A percentile compares a stretch with the other conserved stretches of the same genome.
These are phyloP conservation scores for Prunus padus DNA, from an alignment of 306 rosid genomes.

Conservation along the genomic window DNA sequence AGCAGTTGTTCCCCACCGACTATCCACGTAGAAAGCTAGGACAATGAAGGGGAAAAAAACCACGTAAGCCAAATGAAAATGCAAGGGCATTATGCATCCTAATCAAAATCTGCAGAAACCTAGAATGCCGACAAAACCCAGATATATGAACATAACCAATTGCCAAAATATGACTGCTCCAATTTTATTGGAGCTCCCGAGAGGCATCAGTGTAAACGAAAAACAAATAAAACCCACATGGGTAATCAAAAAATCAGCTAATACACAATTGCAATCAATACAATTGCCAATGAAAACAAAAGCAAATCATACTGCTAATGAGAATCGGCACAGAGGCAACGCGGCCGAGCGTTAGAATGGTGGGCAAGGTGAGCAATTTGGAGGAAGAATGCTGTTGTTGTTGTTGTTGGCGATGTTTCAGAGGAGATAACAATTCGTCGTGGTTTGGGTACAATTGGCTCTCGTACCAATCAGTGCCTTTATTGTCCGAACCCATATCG, in stretches of 20 bases:
- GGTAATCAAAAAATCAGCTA: neutral
- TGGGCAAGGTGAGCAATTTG: constrained; percentile 84
- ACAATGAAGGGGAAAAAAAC: neutral
- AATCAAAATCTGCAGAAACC: neutral
- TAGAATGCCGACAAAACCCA: constrained; percentile 3
- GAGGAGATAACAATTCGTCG: constrained; percentile 27
- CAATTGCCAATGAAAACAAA: neutral
- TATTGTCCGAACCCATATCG: constrained; percentile 56
- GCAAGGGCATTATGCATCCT: constrained; percentile 1
- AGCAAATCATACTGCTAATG: constrained; percentile 51
- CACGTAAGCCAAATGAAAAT: constrained; percentile 1
- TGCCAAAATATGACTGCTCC: neutral
- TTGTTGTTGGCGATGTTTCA: constrained; percentile 28
- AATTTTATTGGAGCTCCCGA: neutral
- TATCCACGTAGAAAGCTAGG: constrained; percentile 79
- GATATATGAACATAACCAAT: neutral
- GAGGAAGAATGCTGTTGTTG: constrained; percentile 33
- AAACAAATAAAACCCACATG: constrained; percentile 3
- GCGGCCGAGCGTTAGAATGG: constrained; percentile 83
- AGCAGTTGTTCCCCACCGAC: constrained; percentile 76
- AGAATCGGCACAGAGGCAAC: constrained; percentile 91
- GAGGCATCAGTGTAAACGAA: neutral
- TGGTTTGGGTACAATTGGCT: constrained; percentile 25
- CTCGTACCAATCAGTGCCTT: constrained; percentile 40
- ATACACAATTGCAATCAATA: neutral